Evolutionary conservation across 2,329 filamentous ascomycete genomes (phyloP), one percentile per base, ranked within the genome.

Genomic region (Byssochlamys sp.): DNA sequence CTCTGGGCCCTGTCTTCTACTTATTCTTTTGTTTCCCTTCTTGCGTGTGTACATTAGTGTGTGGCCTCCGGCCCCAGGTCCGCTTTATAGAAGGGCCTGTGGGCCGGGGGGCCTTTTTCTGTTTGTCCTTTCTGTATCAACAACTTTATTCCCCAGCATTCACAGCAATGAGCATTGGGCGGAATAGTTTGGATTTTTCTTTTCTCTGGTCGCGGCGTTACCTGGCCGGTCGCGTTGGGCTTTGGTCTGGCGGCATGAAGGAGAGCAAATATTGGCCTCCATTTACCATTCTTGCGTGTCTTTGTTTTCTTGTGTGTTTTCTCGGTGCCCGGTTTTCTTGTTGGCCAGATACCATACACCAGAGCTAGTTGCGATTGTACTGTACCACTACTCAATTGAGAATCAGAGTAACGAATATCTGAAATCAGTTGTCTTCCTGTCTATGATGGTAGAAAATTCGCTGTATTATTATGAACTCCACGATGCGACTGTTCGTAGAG

Each of bases 11-110:
- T 45, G 39, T 45, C 19, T 24, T 45, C 39, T 24, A 45, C n/a
- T 9, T 28, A 24, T 19, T 26, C 53, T 26, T 33, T 49, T 11
- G 45, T 45, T n/a, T 51, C 53, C 31, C 11, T 52, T 24, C 59
- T 57, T 58, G 39, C 45, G 29, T 39, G 53, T 54, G 27, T 49
- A 19, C 39, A n/a, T 1, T 49, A 52, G 28, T 50, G 35, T 48
- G n/a, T 53, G 52, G 24, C 55, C 39, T 6, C 49, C 27, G 24
- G 49, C 49, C 49, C 12, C 49, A 2, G 49, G 25, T 4, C 49
- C 27, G 49, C 27, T 26, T 45, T 19, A 7, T 5, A 26, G 49
- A 24, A 51, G 49, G 49, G 49, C 27, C 27, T 51, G 49, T 51
- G 25, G 27, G 49, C 25, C 11, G 7, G 27, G 24, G 2, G 10